Conservation (phyloP, 2,329 filamentous ascomycete genomes). For the Botryotinia convoluta region DNA sequence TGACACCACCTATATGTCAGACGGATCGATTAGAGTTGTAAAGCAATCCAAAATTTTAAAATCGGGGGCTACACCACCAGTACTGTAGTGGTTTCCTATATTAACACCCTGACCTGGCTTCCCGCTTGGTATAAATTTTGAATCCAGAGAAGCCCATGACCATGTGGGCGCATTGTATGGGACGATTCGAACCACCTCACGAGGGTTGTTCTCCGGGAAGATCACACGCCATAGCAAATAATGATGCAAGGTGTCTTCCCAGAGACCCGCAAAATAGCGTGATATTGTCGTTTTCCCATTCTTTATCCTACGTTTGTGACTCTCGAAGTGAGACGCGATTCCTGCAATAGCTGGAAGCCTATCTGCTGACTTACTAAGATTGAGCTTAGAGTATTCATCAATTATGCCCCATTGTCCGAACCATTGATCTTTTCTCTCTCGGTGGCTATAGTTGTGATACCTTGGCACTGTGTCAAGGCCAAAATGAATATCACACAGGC, state of each 20-base stretch:
- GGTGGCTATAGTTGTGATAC: neutral
- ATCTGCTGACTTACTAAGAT: neutral
- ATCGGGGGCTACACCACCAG: neutral
- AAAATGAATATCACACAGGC: neutral
- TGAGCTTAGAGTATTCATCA: neutral
- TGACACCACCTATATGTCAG: neutral
- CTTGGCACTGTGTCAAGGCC: neutral
- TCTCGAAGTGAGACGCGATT: neutral
- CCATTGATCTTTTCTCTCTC: neutral
- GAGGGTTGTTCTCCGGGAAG: neutral
- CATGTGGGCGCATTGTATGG: neutral
- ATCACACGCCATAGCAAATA: neutral
- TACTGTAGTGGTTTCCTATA: neutral
- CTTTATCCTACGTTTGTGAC: neutral
- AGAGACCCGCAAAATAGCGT: neutral
- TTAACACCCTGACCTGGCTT: neutral
- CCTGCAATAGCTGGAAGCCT: neutral
- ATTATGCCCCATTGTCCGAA: neutral
- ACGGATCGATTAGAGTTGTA: neutral
- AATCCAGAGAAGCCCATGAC: neutral
- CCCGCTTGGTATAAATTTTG: neutral
- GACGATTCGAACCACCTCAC: neutral
- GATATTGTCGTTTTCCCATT: neutral
- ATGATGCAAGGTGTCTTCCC: neutral
- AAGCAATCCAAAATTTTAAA: neutral